phyloP scores from a whole-genome alignment of 306 rosid species.

The Dryas alaskensis region DNA sequence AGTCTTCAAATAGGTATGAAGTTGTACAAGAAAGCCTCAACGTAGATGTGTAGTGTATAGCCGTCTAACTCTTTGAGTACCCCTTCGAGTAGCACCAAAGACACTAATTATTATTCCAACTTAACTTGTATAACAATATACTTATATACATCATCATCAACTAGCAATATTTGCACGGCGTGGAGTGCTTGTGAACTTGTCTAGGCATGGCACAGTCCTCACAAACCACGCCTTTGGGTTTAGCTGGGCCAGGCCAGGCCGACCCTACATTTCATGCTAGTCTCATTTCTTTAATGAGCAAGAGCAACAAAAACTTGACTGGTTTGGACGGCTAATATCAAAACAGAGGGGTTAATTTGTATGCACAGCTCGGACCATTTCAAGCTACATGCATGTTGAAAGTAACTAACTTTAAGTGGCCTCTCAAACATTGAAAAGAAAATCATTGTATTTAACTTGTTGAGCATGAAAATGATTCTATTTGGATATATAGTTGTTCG shows the following conservation, averaged over 20 bases:
- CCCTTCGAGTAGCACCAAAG: too few species aligned
- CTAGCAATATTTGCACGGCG: too few species aligned
- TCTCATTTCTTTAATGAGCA: not conserved
- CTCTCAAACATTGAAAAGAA: not conserved
- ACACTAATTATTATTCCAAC: too few species aligned
- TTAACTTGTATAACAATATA: too few species aligned
- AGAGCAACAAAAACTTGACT: not conserved
- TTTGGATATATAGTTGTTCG: not conserved
- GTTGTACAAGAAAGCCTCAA: too few species aligned
- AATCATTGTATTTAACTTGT: not conserved
- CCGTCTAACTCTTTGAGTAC: too few species aligned
- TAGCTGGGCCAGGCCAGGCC: not conserved
- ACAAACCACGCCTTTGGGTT: too few species aligned
- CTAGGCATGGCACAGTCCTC: too few species aligned
- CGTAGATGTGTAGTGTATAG: too few species aligned
- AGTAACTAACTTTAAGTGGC: not conserved
- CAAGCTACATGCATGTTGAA: not conserved
- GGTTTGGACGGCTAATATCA: not conserved
- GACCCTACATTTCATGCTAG: not conserved
- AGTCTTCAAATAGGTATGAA: too few species aligned
- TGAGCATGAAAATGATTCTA: not conserved
- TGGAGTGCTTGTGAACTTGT: not conserved
- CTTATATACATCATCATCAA: too few species aligned
- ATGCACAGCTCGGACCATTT: not conserved
- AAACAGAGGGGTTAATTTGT: not conserved